Evolutionary conservation across 1,284 basidiomycete genomes (phyloP).

Genomic region (Ceratobasidium papillatum): DNA sequence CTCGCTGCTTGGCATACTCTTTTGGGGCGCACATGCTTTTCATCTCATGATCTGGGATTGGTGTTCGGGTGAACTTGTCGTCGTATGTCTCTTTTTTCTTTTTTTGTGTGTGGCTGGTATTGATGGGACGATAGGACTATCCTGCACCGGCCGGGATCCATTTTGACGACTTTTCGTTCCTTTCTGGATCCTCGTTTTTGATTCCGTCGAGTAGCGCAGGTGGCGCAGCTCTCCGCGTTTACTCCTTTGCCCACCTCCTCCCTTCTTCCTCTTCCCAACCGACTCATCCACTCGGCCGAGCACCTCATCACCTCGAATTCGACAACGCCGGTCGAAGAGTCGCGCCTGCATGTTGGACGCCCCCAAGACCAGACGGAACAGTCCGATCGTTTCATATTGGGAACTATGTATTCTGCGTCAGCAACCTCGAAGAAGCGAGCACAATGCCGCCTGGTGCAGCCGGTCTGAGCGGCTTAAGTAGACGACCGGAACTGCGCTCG

Average conservation of each 20-base stretch:
- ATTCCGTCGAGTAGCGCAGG: conserved; percentile 33
- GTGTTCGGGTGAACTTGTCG: conserved; percentile 34
- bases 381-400: conserved; percentile 37
- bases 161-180: conserved; percentile 34
- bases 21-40: conserved; percentile 38
- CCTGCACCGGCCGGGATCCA: conserved; percentile 34
- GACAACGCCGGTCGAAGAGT: conserved; percentile 37
- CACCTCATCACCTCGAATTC: conserved; percentile 36
- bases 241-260: conserved; percentile 51
- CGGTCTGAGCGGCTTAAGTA: conserved; percentile 5
- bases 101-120: background rate
- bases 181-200: conserved; percentile 29
- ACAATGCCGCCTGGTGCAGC: background rate
- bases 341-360: conserved; percentile 34
- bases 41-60: conserved; percentile 39
- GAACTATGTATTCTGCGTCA: conserved; percentile 31
- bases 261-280: background rate
- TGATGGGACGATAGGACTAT: conserved; percentile 20
- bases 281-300: conserved; percentile 18
- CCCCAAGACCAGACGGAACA: background rate
- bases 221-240: conserved; percentile 47
- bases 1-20: conserved; percentile 35
- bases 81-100: conserved; percentile 9
- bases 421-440: conserved; percentile 17
- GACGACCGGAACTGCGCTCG: conserved; percentile 10